Evolutionary conservation across 2,329 filamentous ascomycete genomes (phyloP).

Genomic region (Calonectria pauciramosa): DNA sequence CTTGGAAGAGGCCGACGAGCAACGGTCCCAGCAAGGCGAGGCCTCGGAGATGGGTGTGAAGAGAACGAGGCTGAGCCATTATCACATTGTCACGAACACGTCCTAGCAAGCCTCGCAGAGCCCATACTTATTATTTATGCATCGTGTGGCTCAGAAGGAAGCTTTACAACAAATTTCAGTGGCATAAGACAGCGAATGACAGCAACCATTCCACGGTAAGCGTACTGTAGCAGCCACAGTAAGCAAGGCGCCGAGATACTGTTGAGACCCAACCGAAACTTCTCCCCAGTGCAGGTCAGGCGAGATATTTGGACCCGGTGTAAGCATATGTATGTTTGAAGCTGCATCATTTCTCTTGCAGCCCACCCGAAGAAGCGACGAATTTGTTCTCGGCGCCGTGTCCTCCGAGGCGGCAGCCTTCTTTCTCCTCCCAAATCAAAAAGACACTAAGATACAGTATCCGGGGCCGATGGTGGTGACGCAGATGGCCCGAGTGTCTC

Average conservation of each 20-base stretch:
- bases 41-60: conserved; percentile 58
- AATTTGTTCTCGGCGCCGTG: not conserved
- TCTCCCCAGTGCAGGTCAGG: not conserved
- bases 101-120: not conserved
- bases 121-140: not conserved
- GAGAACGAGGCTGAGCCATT: conserved; percentile 32
- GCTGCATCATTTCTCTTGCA: not conserved
- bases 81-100: not conserved
- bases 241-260: not conserved
- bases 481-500: conserved; percentile 17
- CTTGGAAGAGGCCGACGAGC: conserved; percentile 64
- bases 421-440: not conserved
- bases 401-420: not conserved
- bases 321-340: not conserved
- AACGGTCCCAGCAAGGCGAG: conserved; percentile 62
- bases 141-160: not conserved
- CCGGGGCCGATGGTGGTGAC: not conserved
- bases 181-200: conserved; percentile 22
- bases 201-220: conserved; percentile 27
- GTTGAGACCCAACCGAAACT: conserved; percentile 6
- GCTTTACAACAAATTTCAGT: conserved; percentile 16
- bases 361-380: no score
- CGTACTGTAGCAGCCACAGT: not conserved
- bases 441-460: not conserved
- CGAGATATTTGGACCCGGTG: not conserved